These are phyloP conservation scores for Acacia melanoxylon DNA, from an alignment of 306 rosid species.

Conservation along the genomic window DNA sequence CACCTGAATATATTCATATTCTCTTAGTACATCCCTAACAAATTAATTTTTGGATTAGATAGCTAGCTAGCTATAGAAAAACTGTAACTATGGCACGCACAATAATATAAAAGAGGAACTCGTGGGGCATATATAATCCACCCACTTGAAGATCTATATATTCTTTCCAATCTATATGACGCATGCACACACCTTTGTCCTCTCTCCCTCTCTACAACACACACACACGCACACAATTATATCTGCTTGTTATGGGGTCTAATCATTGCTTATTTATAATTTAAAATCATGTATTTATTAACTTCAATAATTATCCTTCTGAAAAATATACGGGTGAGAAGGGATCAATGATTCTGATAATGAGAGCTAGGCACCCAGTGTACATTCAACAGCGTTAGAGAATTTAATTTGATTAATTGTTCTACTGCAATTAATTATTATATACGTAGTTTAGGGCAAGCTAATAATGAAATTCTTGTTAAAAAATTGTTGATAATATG, in stretches of 20 bases:
- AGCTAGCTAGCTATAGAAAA: neutral
- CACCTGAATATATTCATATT: neutral
- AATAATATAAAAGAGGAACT: neutral
- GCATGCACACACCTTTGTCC: neutral
- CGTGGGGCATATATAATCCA: conserved; percentile 1
- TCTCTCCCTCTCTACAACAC: neutral
- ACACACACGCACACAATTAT: neutral
- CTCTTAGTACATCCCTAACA: neutral
- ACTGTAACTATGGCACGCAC: neutral
- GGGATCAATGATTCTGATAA: neutral
- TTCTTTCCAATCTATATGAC: conserved; percentile 2
- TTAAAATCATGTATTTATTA: neutral
- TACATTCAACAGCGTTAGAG: neutral
- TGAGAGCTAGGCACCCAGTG: neutral
- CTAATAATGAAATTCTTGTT: neutral
- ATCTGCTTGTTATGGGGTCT: conserved; percentile 20
- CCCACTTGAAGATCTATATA: conserved; percentile 4
- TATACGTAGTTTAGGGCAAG: neutral
- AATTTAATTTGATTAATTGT: neutral
- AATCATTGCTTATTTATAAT: conserved; percentile 19
- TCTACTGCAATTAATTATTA: neutral
- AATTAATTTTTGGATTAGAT: neutral
- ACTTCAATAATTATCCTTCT: neutral
- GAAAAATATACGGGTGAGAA: neutral
- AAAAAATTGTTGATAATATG: neutral